Evolutionary conservation across 495 filamentous ascomycete species (phyloP).

Genomic region (Venustampulla echinocandica): DNA sequence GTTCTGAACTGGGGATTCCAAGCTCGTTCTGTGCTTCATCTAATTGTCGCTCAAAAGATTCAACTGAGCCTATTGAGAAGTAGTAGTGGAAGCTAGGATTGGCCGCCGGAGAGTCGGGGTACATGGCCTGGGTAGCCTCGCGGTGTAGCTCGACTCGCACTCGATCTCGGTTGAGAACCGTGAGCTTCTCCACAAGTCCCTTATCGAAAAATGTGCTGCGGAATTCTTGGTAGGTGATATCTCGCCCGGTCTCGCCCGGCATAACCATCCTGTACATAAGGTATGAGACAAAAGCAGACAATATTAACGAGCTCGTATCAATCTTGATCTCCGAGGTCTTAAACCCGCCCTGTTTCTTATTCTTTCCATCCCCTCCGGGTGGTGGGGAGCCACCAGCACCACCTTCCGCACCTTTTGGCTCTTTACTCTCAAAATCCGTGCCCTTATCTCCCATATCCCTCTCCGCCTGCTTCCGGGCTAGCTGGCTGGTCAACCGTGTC

Average conservation of each 20-base stretch:
- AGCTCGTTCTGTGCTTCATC: conserved; percentile 84
- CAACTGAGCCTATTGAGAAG: conserved; percentile 91
- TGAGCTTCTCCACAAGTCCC: conserved; percentile 88
- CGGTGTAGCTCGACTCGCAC: conserved; percentile 81
- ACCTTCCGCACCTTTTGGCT: conserved; percentile 21
- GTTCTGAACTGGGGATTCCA: conserved; percentile 69
- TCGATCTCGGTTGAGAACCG: conserved; percentile 60
- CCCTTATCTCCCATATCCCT: conserved; percentile 18
- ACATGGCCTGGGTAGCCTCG: conserved; percentile 65
- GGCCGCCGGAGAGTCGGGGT: conserved; percentile 71
- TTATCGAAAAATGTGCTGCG: conserved; percentile 86
- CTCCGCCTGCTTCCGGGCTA: conserved; percentile 28
- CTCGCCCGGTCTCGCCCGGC: conserved; percentile 57
- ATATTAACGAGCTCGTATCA: conserved; percentile 25
- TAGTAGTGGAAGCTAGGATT: conserved; percentile 73
- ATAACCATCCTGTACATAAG: conserved; percentile 51
- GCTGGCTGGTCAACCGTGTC: conserved; percentile 36
- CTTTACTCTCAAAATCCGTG: conserved; percentile 8
- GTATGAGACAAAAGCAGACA: conserved; percentile 52
- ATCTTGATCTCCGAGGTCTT: conserved; percentile 22
- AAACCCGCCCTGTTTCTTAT: conserved; percentile 24
- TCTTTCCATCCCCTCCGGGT: conserved; percentile 7
- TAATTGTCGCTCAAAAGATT: conserved; percentile 79
- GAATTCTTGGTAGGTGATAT: conserved; percentile 98
- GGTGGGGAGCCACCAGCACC: conserved; percentile 16